Evolutionary conservation across 129 eudicot species (phyloP).

Genomic region (Ambrosia trifida): DNA sequence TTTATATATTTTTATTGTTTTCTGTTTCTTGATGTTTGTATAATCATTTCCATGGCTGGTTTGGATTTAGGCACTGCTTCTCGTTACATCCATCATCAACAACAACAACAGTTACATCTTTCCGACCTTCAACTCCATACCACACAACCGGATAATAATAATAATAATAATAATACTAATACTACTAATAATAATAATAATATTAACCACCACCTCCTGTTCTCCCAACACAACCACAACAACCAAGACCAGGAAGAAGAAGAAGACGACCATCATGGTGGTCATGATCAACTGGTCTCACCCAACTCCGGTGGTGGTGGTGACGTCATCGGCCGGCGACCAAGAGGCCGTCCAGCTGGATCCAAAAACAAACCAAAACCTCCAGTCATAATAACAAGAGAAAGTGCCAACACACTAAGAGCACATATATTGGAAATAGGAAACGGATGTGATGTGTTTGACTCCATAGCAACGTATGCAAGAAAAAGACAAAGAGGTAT

Average conservation of each 20-base stretch:
- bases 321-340: constrained; percentile 36
- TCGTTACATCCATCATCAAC: constrained; percentile 41
- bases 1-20: constrained; percentile 45
- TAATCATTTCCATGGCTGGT: constrained; percentile 42
- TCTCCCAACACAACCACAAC: constrained; percentile 24
- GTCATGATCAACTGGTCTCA: constrained; percentile 19
- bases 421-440: constrained; percentile 45
- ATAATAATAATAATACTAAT: too few relatives aligned
- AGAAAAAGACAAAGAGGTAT: constrained; percentile 45
- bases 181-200: too few relatives aligned
- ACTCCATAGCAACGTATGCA: constrained; percentile 41
- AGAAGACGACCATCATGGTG: constrained; percentile 1
- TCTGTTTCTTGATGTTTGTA: constrained; percentile 49
- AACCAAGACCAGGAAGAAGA: constrained; percentile 25
- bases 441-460: constrained; percentile 45
- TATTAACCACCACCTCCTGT: constrained; percentile 29
- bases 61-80: constrained; percentile 49
- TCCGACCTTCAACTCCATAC: constrained; percentile 47
- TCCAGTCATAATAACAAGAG: constrained; percentile 45
- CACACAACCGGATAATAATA: constrained; percentile 32
- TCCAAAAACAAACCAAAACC: constrained; percentile 53
- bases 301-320: constrained; percentile 38
- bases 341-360: constrained; percentile 51
- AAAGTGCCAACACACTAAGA: constrained; percentile 46
- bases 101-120: constrained; percentile 33